These are phyloP conservation scores for Sindora glabra DNA, from an alignment of 306 rosid species.

Conservation along the genomic window DNA sequence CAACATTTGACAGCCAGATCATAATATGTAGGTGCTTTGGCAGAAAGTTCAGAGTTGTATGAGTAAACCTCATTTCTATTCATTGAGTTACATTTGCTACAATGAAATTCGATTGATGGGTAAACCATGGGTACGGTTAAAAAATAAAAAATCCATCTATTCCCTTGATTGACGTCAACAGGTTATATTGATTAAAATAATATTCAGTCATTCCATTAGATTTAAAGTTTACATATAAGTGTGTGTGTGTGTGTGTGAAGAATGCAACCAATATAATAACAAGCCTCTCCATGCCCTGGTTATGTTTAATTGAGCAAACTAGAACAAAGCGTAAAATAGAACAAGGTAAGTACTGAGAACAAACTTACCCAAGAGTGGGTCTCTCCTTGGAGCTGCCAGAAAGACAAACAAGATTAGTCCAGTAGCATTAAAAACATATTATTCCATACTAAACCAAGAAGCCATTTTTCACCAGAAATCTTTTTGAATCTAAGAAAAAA, in stretches of 20 bases:
- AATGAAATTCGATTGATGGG: neutral
- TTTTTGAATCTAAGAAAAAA: neutral
- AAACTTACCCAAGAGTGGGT: slow-evolving; percentile 97
- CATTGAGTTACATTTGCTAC: neutral
- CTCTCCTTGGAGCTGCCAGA: slow-evolving; percentile 97
- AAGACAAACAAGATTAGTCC: slow-evolving; percentile 11
- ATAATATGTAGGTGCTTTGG: neutral
- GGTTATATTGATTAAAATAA: no score
- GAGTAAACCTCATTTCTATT: neutral
- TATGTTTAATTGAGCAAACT: neutral
- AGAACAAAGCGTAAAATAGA: neutral
- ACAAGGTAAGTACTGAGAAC: neutral
- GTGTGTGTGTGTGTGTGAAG: no score
- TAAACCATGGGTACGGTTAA: no score
- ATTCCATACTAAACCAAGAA: no score
- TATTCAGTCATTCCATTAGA: no score
- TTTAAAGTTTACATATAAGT: no score
- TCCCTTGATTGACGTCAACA: no score
- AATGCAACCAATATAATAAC: no score
- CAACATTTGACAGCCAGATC: neutral
- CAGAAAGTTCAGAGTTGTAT: neutral
- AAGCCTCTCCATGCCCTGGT: no score
- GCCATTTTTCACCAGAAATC: neutral
- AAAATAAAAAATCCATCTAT: no score
- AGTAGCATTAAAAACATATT: neutral